Evolutionary conservation across 495 filamentous ascomycete genomes (phyloP).

Genomic region (Penicillium silybi): DNA sequence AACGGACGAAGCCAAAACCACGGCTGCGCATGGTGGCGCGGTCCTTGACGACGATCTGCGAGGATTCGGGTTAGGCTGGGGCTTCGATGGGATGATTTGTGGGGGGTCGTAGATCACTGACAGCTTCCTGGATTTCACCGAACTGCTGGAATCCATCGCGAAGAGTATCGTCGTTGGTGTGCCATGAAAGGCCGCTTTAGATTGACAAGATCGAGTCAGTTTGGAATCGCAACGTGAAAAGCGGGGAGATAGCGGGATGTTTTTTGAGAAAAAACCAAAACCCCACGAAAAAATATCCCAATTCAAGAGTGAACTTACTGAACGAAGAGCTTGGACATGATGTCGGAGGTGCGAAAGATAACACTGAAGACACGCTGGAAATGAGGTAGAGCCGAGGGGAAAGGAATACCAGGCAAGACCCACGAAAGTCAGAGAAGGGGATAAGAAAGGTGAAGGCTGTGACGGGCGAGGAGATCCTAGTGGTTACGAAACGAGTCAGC

Average conservation of each 20-base stretch:
- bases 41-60: constrained; percentile 93
- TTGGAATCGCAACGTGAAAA: neutral
- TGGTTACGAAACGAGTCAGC: constrained; percentile 29
- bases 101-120: constrained; percentile 45
- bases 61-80: constrained; percentile 11
- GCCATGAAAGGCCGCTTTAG: constrained; percentile 89
- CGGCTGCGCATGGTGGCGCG: constrained; percentile 93
- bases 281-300: neutral
- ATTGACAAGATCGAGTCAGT: constrained; percentile 1
- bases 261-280: neutral
- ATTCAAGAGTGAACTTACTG: constrained; percentile 16
- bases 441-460: constrained; percentile 1
- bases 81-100: constrained; percentile 2
- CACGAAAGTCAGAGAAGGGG: neutral
- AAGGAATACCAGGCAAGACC: neutral
- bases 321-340: constrained; percentile 30
- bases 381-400: neutral
- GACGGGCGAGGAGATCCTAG: constrained; percentile 22
- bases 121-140: constrained; percentile 86
- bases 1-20: constrained; percentile 96
- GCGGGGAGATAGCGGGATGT: neutral
- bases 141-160: constrained; percentile 86
- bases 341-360: constrained; percentile 1
- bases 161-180: constrained; percentile 83
- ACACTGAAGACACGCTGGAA: neutral